phyloP scores from a whole-genome alignment of 768 basidiomycete species.

The Lactarius akahatsu region DNA sequence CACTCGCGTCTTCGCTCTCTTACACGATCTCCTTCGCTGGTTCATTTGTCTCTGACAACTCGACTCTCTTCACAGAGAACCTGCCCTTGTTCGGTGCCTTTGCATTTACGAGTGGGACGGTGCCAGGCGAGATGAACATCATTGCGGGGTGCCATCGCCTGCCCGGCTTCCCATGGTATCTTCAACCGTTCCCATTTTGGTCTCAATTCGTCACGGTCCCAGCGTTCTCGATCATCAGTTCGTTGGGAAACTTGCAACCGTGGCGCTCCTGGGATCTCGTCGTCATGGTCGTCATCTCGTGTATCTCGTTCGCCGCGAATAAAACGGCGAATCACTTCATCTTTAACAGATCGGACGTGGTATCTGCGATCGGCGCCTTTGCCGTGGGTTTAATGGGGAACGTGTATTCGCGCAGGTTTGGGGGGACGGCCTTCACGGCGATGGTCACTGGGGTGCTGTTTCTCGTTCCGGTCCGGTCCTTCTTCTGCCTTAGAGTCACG shows the following conservation, averaged over 20 bases:
- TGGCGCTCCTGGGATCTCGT: slow-evolving; percentile 64
- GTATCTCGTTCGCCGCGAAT: slow-evolving; percentile 72
- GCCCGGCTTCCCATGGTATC: slow-evolving; percentile 64
- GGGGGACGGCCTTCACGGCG: slow-evolving; percentile 82
- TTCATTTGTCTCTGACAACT: slow-evolving; percentile 59
- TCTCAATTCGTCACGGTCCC: slow-evolving; percentile 72
- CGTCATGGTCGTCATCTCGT: slow-evolving; percentile 83
- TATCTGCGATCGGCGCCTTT: slow-evolving; percentile 80
- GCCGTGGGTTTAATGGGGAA: slow-evolving; percentile 75
- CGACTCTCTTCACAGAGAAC: slow-evolving; percentile 41
- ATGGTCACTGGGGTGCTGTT: slow-evolving; percentile 91
- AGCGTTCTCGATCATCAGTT: slow-evolving; percentile 64
- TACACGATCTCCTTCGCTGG: slow-evolving; percentile 55
- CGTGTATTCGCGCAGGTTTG: slow-evolving; percentile 73
- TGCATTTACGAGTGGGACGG: slow-evolving; percentile 57
- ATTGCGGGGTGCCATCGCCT: slow-evolving; percentile 65
- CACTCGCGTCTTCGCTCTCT: slow-evolving; percentile 50
- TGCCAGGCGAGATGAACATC: slow-evolving; percentile 48
- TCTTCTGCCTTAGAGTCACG: not conserved
- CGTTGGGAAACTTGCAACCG: slow-evolving; percentile 74
- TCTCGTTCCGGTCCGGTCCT: slow-evolving; percentile 68
- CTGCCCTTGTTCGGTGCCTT: slow-evolving; percentile 57
- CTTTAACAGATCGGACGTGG: slow-evolving; percentile 76
- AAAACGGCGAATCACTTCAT: slow-evolving; percentile 80
- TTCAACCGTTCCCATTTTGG: slow-evolving; percentile 77